phyloP scores from a whole-genome alignment of 495 filamentous ascomycete genomes.

The Penicillium diatomitis region DNA sequence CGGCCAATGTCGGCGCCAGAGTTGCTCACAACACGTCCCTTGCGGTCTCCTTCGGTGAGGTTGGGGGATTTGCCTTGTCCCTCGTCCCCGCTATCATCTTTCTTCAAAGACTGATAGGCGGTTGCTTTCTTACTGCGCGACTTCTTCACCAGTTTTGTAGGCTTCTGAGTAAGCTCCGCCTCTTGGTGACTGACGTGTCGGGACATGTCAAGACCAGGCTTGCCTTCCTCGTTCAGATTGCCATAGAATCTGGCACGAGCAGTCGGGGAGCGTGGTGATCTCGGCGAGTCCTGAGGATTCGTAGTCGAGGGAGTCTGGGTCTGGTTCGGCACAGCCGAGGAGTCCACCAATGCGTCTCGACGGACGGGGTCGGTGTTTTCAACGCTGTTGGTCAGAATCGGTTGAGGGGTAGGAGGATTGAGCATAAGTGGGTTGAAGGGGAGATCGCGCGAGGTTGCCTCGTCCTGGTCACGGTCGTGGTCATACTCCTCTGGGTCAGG shows the following conservation, averaged over 20 bases:
- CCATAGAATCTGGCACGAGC: conserved; percentile 31
- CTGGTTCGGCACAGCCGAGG: conserved; percentile 25
- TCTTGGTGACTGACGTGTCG: conserved; percentile 20
- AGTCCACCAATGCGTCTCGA: conserved; percentile 26
- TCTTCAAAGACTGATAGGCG: conserved; percentile 29
- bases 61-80: conserved; percentile 4
- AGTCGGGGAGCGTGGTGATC: conserved; percentile 9
- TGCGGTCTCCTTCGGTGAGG: conserved; percentile 28
- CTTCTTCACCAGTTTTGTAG: conserved; percentile 26
- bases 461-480: conserved; percentile 30
- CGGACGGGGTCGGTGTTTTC: conserved; percentile 17
- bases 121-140: conserved; percentile 22
- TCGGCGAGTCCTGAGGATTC: conserved; percentile 10
- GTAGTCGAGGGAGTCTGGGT: no score
- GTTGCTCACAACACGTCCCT: conserved; percentile 45
- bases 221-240: conserved; percentile 20
- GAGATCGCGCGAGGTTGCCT: conserved; percentile 18
- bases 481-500: conserved; percentile 41
- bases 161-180: conserved; percentile 9
- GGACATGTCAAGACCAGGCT: conserved; percentile 12
- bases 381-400: conserved; percentile 11
- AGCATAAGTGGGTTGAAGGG: conserved; percentile 42
- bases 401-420: conserved; percentile 45
- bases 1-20: conserved; percentile 33
- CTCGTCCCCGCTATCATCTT: conserved; percentile 21